Percentiles rank a stretch among this genome's conserved stretches.
phyloP scores from a whole-genome alignment of 305 asterid genomes.

The Fraxinus xanthoxyloides region DNA sequence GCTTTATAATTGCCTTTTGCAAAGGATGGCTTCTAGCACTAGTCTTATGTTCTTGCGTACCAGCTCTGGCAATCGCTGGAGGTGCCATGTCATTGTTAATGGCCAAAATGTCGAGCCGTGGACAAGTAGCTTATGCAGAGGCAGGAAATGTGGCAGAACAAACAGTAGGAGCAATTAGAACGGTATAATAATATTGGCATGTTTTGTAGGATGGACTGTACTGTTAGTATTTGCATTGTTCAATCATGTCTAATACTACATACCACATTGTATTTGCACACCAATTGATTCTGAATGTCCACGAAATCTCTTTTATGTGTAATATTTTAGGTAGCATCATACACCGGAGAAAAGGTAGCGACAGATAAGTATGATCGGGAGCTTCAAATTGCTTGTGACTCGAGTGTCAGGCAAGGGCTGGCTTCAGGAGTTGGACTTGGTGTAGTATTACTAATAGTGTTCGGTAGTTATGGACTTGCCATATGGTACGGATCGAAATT shows the following conservation, averaged over 20 bases:
- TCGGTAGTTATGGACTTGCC: constrained; percentile 56
- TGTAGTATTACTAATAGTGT: constrained; percentile 31
- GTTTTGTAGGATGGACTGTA: background rate
- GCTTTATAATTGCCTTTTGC: constrained; percentile 54
- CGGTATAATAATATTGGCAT: constrained; percentile 32
- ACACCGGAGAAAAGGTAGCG: constrained; percentile 59
- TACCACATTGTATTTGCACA: background rate
- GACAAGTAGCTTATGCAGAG: constrained; percentile 60
- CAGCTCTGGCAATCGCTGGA: constrained; percentile 48
- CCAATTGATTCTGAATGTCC: background rate
- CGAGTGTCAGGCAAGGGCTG: constrained; percentile 49
- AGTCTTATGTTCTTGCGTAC: constrained; percentile 52
- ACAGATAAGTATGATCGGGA: constrained; percentile 42
- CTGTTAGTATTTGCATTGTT: background rate
- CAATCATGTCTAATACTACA: background rate
- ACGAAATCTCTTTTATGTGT: background rate
- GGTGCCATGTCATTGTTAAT: constrained; percentile 41
- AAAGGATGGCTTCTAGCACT: constrained; percentile 73
- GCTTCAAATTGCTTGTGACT: constrained; percentile 41
- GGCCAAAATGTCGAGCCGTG: constrained; percentile 52
- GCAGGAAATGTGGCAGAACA: constrained; percentile 72
- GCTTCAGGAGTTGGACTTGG: constrained; percentile 66
- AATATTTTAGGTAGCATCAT: constrained; percentile 55
- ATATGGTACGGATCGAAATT: constrained; percentile 60
- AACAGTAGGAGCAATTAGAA: constrained; percentile 63